Base-by-base conservation (phyloP, 306 rosid genomes). In the Heteromeles arbutifolia region DNA sequence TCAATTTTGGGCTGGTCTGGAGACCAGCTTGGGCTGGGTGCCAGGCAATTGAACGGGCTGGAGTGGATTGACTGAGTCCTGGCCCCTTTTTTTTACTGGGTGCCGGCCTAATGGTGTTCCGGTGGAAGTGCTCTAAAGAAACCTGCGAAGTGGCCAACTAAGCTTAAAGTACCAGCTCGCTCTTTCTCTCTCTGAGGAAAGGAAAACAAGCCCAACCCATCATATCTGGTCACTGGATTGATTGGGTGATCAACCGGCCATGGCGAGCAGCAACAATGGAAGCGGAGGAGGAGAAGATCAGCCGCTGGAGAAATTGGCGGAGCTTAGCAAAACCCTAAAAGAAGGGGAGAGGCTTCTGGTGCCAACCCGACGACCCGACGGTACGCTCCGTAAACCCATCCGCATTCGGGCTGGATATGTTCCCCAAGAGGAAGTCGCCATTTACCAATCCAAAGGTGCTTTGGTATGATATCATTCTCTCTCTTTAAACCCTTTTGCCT, bases 341-440 rank as follows among this genome's bases (percentile, higher is more conserved):
- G 89, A 95, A 76, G 98, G 97, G 19, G 98, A 96, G 82, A 88
- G 96, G 68, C 77, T 96, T 62, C 72, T 96, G 39, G 96, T 83
- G 24, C 97, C 98, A 62, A 90, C 97, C 1, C 80, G 96, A 28
- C 77, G 99, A 53, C 99, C 99, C 65, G 99, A 96, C 69, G 98
- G 99, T 15, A 92, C 98, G 70, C 85, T 85, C 76, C 92, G 99
- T 1, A 96, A 90, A 74, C 84, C 90, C 74, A 78, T 89, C 72
- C 93, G 97, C 68, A 90, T 96, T 83, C 85, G 97, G 83, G 86
- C 97, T 31, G 98, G 98, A 14, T 92, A 90, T 72, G 73, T 66
- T 48, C 99, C 99, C 57, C 98, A 84, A 45, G 99, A 96, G 56
- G 99, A 96, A 82, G 92, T 90, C 85, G 96, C 98, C 66, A 86